A percentile compares a stretch with the other conserved stretches of the same genome.
Conservation (phyloP, 2,329 filamentous ascomycete genomes). For the Davidsoniella neocaledoniae region DNA sequence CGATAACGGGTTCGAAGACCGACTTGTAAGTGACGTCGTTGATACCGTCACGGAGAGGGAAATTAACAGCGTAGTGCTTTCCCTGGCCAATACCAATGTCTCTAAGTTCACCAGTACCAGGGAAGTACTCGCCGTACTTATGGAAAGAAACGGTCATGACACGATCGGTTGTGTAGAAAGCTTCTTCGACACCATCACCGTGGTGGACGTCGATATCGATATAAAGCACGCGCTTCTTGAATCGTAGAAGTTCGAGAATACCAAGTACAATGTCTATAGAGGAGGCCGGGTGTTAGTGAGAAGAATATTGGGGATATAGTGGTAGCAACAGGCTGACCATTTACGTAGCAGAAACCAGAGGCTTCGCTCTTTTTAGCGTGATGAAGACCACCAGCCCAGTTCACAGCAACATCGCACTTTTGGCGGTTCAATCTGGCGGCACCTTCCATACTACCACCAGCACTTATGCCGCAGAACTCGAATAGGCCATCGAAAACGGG, state of each 20-base stretch:
- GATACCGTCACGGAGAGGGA: slow-evolving; percentile 81
- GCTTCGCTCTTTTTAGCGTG: slow-evolving; percentile 96
- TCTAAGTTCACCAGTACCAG: slow-evolving; percentile 72
- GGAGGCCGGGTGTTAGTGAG: slow-evolving; percentile 1
- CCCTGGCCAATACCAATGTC: slow-evolving; percentile 77
- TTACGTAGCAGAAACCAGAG: slow-evolving; percentile 95
- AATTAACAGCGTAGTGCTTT: slow-evolving; percentile 81
- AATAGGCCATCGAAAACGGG: slow-evolving; percentile 97
- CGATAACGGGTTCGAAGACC: slow-evolving; percentile 82
- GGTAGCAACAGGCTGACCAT: slow-evolving; percentile 42
- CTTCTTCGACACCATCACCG: slow-evolving; percentile 82
- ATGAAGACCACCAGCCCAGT: slow-evolving; percentile 94
- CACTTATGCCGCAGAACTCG: slow-evolving; percentile 88
- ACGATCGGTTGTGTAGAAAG: slow-evolving; percentile 81
- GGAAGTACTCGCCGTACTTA: slow-evolving; percentile 95
- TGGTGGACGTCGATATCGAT: slow-evolving; percentile 94
- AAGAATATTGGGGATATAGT: not conserved
- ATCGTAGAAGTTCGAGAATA: slow-evolving; percentile 77
- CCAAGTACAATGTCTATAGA: slow-evolving; percentile 75
- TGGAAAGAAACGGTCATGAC: slow-evolving; percentile 91
- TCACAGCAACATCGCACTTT: slow-evolving; percentile 93
- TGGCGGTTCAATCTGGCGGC: slow-evolving; percentile 76
- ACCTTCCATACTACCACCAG: slow-evolving; percentile 84
- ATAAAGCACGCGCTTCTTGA: slow-evolving; percentile 91
- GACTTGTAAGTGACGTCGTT: slow-evolving; percentile 78